Percentiles rank a stretch among this genome's conserved stretches.
Evolutionary conservation across 176 grass and related monocot genomes (phyloP).

Genomic region (Calamus simplicifolius): DNA sequence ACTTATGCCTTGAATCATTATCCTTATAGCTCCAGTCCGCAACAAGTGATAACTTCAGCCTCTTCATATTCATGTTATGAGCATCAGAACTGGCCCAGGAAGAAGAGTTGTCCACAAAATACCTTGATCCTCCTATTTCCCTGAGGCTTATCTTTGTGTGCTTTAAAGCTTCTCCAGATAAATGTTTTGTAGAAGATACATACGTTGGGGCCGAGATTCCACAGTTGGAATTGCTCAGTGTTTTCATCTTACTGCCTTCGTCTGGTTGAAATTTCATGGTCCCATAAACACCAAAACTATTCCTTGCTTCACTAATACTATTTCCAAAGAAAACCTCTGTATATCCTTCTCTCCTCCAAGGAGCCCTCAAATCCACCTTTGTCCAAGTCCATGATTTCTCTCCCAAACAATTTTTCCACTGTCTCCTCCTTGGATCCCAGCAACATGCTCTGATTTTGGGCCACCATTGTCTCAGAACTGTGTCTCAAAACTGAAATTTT

Average conservation of each 20-base stretch:
- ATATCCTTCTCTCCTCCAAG: conserved; percentile 30
- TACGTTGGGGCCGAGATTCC: conserved; percentile 1
- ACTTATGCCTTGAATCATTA: too few relatives aligned
- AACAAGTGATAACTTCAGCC: too few relatives aligned
- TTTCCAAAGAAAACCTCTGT: conserved; percentile 29
- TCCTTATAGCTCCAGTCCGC: too few relatives aligned
- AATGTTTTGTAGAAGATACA: too few relatives aligned
- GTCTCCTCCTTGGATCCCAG: conserved; percentile 69
- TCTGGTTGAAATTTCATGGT: neutral
- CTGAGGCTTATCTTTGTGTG: too few relatives aligned
- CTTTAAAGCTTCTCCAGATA: too few relatives aligned
- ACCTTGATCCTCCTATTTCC: too few relatives aligned
- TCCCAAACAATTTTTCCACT: conserved; percentile 48
- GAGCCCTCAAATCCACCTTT: conserved; percentile 45
- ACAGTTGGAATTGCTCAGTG: neutral
- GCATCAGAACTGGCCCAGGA: too few relatives aligned
- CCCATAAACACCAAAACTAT: neutral
- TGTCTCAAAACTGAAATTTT: too few relatives aligned
- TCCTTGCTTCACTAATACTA: neutral
- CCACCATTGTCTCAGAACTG: conserved; percentile 34
- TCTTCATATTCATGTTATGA: too few relatives aligned
- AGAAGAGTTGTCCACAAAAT: too few relatives aligned
- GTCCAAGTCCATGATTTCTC: conserved; percentile 29
- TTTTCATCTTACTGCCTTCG: neutral
- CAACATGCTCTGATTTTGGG: conserved; percentile 25